Evolutionary conservation across 2,329 filamentous ascomycete genomes (phyloP), one percentile per base, ranked within the genome.

Genomic region (Aspergillus brunneoviolaceus): DNA sequence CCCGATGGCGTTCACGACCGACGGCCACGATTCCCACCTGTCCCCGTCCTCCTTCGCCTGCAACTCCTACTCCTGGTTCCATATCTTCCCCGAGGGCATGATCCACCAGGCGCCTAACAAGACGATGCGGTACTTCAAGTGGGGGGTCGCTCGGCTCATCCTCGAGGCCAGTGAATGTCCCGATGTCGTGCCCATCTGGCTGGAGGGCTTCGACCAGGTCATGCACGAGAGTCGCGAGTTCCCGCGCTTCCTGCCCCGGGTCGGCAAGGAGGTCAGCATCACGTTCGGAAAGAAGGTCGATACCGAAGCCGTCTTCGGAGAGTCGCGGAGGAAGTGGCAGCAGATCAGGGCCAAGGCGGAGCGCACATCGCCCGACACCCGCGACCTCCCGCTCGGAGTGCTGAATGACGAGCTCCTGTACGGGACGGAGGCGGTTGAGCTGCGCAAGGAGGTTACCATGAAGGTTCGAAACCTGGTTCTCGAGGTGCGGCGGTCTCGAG

Each of bases 91-190:
- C 12, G 95, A 99, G 77, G 95, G 92, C 51, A 92, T 90, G 75
- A 92, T 96, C 50, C 93, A 98, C 76, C 95, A 99, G 78, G 88
- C 92, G 66, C 85, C 89, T 1, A 81, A 87, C 48, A 87, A 87
- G 68, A 86, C 88, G 7, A 88, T 98, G 82, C 89, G 95, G 31
- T 99, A 99, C 79, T 98, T 98, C 85, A 97, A 96, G 80, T 99
- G 95, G 95, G 95, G 95, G 1, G 83, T 98, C 1, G 92, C 94
- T 6, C 87, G 95, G 2, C 83, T 98, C 60, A 95, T 99, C 60
- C 85, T 99, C 51, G 95, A 99, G 76, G 86, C 89, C 51, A 90
- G 94, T 52, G 91, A 92, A 3, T 88, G 90, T 63, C 95, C 95
- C 0, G 91, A 96, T 67, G 85, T 99, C 21, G 85, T 99, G 39